These are phyloP conservation scores for Curvularia sp. DNA, from an alignment of 2,329 filamentous ascomycete species.

Conservation along the genomic window DNA sequence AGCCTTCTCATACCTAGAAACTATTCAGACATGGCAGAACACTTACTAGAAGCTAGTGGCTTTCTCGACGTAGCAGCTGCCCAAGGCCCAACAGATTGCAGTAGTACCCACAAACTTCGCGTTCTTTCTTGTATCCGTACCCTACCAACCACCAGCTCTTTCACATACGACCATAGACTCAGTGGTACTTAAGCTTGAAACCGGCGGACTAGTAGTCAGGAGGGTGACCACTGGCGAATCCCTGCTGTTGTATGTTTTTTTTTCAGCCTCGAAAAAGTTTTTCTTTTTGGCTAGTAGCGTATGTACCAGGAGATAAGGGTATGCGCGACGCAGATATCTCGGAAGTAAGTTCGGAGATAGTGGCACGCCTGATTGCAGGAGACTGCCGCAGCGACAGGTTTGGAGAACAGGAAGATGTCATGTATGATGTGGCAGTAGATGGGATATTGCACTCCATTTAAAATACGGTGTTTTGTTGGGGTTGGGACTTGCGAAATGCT, in stretches of 20 bases:
- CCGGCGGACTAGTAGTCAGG: too few species aligned
- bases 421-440: background rate
- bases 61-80: too few species aligned
- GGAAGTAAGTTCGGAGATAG: background rate
- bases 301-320: background rate
- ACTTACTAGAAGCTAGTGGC: too few species aligned
- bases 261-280: too few species aligned
- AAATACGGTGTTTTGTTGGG: background rate
- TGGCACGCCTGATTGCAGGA: background rate
- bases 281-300: background rate
- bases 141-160: background rate
- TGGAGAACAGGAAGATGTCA: background rate
- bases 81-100: too few species aligned
- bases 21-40: too few species aligned
- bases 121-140: too few species aligned
- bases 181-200: too few species aligned
- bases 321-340: background rate
- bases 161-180: background rate
- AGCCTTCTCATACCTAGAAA: too few species aligned
- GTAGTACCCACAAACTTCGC: too few species aligned
- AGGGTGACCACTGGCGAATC: too few species aligned
- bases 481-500: background rate
- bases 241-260: too few species aligned
- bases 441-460: background rate
- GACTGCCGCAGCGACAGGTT: background rate